These are phyloP conservation scores for Herpomyces periplanetae DNA, from an alignment of 2,329 filamentous ascomycete genomes.

Conservation along the genomic window DNA sequence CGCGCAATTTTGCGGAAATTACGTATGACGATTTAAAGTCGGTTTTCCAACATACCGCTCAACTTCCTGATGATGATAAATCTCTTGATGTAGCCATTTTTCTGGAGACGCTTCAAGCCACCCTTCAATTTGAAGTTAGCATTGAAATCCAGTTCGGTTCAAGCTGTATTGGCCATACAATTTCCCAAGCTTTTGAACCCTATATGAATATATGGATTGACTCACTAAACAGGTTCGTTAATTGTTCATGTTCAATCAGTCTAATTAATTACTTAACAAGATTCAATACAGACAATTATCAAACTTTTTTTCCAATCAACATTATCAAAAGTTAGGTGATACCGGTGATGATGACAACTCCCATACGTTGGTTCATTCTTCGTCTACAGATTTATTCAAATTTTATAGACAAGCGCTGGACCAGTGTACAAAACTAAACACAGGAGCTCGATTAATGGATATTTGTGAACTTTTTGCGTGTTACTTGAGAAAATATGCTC, in stretches of 20 bases:
- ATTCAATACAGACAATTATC: conserved; percentile 20
- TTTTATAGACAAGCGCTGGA: conserved; percentile 75
- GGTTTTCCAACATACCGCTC: conserved; percentile 56
- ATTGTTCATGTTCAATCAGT: neutral
- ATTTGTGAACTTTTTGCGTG: conserved; percentile 52
- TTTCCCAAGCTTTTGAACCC: conserved; percentile 85
- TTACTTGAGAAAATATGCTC: conserved; percentile 76
- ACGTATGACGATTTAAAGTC: conserved; percentile 81
- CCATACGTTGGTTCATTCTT: conserved; percentile 50
- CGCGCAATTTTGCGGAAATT: conserved; percentile 72
- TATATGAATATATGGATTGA: conserved; percentile 93
- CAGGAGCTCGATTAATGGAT: conserved; percentile 48
- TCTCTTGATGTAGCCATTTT: conserved; percentile 62
- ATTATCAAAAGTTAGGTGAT: conserved; percentile 34
- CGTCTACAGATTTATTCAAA: conserved; percentile 82
- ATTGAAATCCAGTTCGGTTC: conserved; percentile 46
- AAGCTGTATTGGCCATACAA: conserved; percentile 47
- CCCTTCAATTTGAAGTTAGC: conserved; percentile 75
- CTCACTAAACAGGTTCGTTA: conserved; percentile 31
- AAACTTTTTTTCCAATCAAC: conserved; percentile 50
- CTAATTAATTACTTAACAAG: conserved; percentile 2
- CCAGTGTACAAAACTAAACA: conserved; percentile 83
- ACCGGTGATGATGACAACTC: conserved; percentile 77
- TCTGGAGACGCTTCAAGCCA: conserved; percentile 64
- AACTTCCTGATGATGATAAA: conserved; percentile 29